A percentile compares a stretch with the other conserved stretches of the same genome.
Conservation (phyloP, 352 stramenopile genomes). For the Phytopythium cucurbitacearum region DNA sequence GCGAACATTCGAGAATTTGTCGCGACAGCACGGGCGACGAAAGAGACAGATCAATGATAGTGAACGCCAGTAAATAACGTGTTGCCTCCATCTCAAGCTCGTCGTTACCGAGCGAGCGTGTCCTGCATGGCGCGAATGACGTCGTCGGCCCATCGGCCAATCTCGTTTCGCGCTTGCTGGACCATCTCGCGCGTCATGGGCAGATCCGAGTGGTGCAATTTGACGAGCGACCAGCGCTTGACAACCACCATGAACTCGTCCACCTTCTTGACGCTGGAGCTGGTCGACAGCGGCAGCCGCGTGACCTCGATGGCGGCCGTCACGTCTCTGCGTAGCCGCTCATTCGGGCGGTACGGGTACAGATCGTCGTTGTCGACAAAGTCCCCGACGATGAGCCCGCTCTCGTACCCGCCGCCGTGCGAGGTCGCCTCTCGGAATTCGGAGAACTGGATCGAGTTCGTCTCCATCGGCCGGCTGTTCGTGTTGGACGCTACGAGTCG, state of each 20-base stretch:
- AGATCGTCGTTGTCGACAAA: constrained; percentile 37
- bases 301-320: constrained; percentile 20
- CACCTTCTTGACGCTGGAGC: constrained; percentile 4
- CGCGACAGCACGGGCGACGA: neutral
- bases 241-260: constrained; percentile 24
- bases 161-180: constrained; percentile 25
- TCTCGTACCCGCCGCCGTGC: constrained; percentile 7
- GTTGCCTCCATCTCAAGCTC: neutral
- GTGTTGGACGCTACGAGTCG: constrained; percentile 21
- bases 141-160: constrained; percentile 27
- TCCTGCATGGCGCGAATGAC: constrained; percentile 23
- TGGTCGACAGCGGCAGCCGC: constrained; percentile 10
- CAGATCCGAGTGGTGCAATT: constrained; percentile 26
- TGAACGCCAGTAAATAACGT: no score
- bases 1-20: neutral
- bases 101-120: constrained; percentile 7
- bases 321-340: constrained; percentile 26
- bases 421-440: constrained; percentile 15
- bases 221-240: constrained; percentile 28
- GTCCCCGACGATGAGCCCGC: constrained; percentile 21
- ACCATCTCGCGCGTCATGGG: constrained; percentile 19
- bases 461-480: constrained; percentile 17
- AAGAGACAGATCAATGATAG: no score
- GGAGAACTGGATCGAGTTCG: constrained; percentile 39
- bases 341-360: constrained; percentile 20